Evolutionary conservation across 1,139 yeast genomes (phyloP).

Genomic region (Zygosaccharomyces pseudobailii): DNA sequence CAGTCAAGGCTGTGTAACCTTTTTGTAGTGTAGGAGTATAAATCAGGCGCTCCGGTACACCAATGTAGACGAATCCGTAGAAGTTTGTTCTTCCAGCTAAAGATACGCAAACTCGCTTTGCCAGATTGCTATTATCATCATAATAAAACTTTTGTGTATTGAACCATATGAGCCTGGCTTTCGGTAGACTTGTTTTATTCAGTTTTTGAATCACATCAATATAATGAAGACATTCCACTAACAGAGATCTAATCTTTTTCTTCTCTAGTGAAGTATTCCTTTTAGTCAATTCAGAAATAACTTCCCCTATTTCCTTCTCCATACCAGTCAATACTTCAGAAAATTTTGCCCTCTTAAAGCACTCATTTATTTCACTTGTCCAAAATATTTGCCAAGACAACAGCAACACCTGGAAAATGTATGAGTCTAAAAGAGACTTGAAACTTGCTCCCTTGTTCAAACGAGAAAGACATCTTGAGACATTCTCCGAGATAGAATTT

Average conservation of each 20-base stretch:
- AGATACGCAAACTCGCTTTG: conserved; percentile 41
- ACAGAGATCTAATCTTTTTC: conserved; percentile 52
- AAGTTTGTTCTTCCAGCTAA: conserved; percentile 50
- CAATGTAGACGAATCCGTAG: conserved; percentile 84
- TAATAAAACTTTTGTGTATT: conserved; percentile 51
- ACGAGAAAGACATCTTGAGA: conserved; percentile 32
- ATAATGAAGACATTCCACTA: conserved; percentile 67
- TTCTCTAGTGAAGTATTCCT: conserved; percentile 21
- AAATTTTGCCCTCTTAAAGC: conserved; percentile 14
- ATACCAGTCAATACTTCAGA: conserved; percentile 2
- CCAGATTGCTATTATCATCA: conserved; percentile 24
- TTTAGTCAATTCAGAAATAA: conserved; percentile 19
- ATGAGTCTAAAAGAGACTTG: conserved; percentile 20
- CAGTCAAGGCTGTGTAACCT: conserved; percentile 66
- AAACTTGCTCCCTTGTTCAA: conserved; percentile 16
- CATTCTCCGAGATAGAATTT: conserved; percentile 41
- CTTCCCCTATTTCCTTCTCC: conserved; percentile 2
- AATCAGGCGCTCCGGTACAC: conserved; percentile 69
- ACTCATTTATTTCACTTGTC: conserved; percentile 43
- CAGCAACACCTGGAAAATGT: conserved; percentile 57
- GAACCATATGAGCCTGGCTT: conserved; percentile 43
- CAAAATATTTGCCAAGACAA: conserved; percentile 58
- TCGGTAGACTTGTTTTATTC: conserved; percentile 12
- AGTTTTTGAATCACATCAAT: conserved; percentile 40
- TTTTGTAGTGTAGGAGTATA: conserved; percentile 68